Conservation (phyloP, 345 rosid species). For the Salix purpurea region DNA sequence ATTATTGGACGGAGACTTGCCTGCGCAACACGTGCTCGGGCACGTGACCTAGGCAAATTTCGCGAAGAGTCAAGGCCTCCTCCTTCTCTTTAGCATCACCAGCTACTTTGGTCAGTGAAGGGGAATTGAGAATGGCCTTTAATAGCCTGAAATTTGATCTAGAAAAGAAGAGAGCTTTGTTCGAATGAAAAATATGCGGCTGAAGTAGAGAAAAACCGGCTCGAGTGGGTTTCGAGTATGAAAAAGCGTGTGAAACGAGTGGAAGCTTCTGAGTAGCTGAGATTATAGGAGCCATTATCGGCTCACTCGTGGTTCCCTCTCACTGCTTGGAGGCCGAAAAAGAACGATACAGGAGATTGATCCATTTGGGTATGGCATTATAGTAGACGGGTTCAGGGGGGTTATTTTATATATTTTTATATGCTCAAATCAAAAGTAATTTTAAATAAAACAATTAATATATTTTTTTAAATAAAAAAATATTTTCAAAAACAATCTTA, state of each 20-base stretch:
- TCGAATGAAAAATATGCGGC: neutral
- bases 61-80: conserved; percentile 26
- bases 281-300: conserved; percentile 4
- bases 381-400: neutral
- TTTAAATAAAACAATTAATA: too few species aligned
- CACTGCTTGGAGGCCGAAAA: neutral
- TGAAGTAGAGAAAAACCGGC: neutral
- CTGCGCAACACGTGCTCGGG: conserved; percentile 46
- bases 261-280: conserved; percentile 10
- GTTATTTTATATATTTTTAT: too few species aligned
- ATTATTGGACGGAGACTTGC: conserved; percentile 18
- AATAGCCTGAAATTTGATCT: conserved; percentile 9
- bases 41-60: conserved; percentile 48
- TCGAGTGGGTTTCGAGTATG: neutral
- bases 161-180: neutral
- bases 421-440: too few species aligned
- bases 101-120: neutral
- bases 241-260: neutral
- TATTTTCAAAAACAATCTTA: too few species aligned
- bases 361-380: neutral
- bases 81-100: neutral
- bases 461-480: too few species aligned
- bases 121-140: conserved; percentile 11
- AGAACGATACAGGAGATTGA: neutral
- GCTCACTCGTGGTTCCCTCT: neutral